Evolutionary conservation across 2,329 filamentous ascomycete genomes (phyloP), one percentile per base, ranked within the genome.

Genomic region (Trichoderma afroharzianum): DNA sequence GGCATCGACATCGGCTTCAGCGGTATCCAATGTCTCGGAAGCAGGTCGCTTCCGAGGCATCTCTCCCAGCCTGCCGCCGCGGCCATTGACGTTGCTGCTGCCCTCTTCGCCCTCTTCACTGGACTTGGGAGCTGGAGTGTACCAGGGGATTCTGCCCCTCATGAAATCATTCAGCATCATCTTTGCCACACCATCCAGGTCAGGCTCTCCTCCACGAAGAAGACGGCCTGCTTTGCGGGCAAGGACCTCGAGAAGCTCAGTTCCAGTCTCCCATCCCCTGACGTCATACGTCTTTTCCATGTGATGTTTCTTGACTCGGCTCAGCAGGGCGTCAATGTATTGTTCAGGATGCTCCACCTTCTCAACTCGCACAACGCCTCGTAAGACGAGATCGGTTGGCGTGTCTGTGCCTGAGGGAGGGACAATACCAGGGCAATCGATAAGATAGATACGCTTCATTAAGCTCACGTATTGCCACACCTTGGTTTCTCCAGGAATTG

Each of bases 151-250:
- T 82, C 95, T 98, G 71, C 96, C 96, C 74, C 96, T 86, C 78
- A 98, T 89, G 80, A 98, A 99, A 79, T 99, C 96, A 77, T 97
- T 98, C 72, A 99, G 84, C 1, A 99, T 92, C 90, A 97, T 97
- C 82, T 97, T 97, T 1, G 96, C 96, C 62, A 97, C 94, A 77
- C 95, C 94, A 77, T 98, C 95, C 70, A 98, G 84, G 80, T 99
- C 96, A 4, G 95, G 92, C 80, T 98, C 96, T n/a, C 95, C 96
- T 71, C 93, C 95, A 79, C 94, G 94, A 18, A 98, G 84, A 24
- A 99, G 83, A 76, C 95, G 88, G 18, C 96, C 96, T 71, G 91
- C 90, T 81, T 98, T 98, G 71, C 95, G 87, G 9, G 95, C 95
- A 3, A 99, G 85, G 32, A 94, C 84, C 78, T 97, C 95, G 1